Evolutionary conservation across 2,329 filamentous ascomycete species (phyloP).

Genomic region (Diaporthe citriasiana): DNA sequence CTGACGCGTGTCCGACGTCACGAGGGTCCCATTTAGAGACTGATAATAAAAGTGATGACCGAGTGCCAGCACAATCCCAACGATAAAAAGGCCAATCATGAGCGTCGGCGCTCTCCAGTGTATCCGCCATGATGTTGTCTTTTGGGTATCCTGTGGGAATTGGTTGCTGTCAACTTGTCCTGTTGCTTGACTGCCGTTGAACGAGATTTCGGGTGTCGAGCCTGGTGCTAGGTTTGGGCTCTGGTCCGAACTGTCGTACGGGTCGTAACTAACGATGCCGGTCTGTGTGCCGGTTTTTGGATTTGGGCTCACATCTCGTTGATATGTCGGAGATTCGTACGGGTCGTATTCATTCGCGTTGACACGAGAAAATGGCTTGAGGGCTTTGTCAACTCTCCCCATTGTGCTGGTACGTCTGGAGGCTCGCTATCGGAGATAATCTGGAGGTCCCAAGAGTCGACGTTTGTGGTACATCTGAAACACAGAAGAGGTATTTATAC

Average conservation of each 20-base stretch:
- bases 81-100: neutral
- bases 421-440: neutral
- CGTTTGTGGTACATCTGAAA: neutral
- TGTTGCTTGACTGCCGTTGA: neutral
- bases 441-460: neutral
- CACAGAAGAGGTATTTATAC: neutral
- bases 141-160: neutral
- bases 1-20: neutral
- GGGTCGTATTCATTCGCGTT: neutral
- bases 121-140: neutral
- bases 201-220: neutral
- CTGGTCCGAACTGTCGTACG: neutral
- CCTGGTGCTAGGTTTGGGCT: neutral
- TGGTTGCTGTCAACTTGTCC: neutral
- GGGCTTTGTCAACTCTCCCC: neutral
- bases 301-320: neutral
- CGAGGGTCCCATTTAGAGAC: neutral
- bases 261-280: neutral
- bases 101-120: slow-evolving; percentile 1
- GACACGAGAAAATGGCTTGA: no score
- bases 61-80: neutral
- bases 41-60: slow-evolving; percentile 12
- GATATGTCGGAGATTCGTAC: neutral
- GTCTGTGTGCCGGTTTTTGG: neutral
- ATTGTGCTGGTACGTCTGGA: neutral